These are phyloP conservation scores for Populus simonii DNA, from an alignment of 345 rosid genomes.

Conservation along the genomic window DNA sequence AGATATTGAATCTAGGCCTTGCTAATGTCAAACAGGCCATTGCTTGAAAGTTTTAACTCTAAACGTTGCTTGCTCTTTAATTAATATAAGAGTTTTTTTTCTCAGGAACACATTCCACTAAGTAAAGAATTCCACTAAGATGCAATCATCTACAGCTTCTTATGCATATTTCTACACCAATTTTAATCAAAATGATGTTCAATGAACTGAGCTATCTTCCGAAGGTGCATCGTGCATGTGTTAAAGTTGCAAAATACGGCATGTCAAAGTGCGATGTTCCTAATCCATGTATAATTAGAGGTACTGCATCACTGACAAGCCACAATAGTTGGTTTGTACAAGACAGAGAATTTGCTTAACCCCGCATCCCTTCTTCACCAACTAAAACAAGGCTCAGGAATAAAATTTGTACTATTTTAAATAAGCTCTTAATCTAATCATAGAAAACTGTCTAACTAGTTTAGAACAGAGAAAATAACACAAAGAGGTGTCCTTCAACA, in stretches of 20 bases:
- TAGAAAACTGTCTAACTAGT: no score
- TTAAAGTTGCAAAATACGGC: background rate
- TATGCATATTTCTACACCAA: background rate
- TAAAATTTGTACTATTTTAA: background rate
- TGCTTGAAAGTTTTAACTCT: background rate
- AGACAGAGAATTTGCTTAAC: background rate
- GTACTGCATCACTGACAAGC: background rate
- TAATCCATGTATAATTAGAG: background rate
- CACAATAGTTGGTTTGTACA: background rate
- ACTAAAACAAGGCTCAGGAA: background rate
- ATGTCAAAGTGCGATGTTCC: background rate
- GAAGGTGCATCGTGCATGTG: background rate
- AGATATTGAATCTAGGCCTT: background rate
- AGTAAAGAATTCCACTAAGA: background rate
- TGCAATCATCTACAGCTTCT: background rate
- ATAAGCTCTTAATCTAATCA: no score
- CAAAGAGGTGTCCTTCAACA: no score
- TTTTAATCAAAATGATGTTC: background rate
- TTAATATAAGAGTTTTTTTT: no score
- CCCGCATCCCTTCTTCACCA: background rate
- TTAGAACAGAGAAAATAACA: no score
- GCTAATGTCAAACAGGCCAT: background rate
- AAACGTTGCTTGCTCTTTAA: no score
- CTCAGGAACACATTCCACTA: background rate
- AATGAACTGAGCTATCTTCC: background rate